Evolutionary conservation across 176 grass and related monocot species (phyloP).

Genomic region (Zizania latifolia): DNA sequence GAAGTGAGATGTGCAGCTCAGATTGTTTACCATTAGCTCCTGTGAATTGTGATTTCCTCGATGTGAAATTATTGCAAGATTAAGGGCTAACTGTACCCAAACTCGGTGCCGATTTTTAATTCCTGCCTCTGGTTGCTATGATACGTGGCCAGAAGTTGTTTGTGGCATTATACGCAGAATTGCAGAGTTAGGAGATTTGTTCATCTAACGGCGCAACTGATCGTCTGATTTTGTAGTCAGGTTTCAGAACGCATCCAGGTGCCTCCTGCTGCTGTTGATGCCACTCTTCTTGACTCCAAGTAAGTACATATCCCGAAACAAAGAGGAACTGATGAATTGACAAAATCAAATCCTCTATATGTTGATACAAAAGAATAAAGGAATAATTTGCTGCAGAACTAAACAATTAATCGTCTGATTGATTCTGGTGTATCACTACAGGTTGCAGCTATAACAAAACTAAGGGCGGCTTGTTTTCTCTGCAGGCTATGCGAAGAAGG

Average conservation of each 20-base stretch:
- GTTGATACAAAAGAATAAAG: not conserved
- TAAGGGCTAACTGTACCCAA: not conserved
- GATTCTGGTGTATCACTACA: not conserved
- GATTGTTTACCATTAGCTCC: not conserved
- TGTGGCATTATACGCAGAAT: no score
- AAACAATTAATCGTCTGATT: not conserved
- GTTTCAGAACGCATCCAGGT: not conserved
- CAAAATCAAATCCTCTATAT: not conserved
- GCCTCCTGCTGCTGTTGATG: conserved; percentile 8
- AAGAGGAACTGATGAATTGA: not conserved
- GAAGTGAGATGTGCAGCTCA: not conserved
- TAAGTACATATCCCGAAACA: not conserved
- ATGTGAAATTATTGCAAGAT: not conserved
- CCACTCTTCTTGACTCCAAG: not conserved
- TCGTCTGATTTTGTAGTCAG: not conserved
- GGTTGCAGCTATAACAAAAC: not conserved
- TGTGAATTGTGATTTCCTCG: not conserved
- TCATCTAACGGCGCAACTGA: not conserved
- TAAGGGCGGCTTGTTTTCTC: not conserved
- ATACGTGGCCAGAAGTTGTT: no score
- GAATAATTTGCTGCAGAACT: not conserved
- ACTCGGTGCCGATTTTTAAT: no score
- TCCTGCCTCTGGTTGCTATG: not conserved
- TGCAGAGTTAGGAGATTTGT: no score
- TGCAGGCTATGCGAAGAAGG: not conserved